Base-by-base conservation (phyloP, 805 yeast species). In the Candida hispaniensis region DNA sequence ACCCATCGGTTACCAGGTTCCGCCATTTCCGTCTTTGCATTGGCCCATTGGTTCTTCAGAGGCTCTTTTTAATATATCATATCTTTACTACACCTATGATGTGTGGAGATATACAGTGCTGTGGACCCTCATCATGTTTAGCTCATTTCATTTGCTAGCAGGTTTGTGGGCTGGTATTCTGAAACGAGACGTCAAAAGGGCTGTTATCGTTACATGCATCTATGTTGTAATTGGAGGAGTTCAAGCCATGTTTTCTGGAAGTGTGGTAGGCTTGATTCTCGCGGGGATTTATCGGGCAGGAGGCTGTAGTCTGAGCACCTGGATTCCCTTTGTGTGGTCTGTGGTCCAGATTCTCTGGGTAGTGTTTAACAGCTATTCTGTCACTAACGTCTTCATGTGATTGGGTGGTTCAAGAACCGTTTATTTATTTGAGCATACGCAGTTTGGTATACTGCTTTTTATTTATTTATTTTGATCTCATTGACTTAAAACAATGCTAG, bases 251-350 rank as follows among this genome's bases (percentile, higher is more conserved):
- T 57, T 73, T 2, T 60, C 76, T 1, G 97, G 96, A 0, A 72
- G 86, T 1, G 63, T 82, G 5, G 65, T 79, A 24, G 96, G 95
- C 0, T 61, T 85, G 8, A 51, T 91, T 44, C 52, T 80, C 11
- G 76, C 76, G 20, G 79, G 83, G 1, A 68, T 85, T 6, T 86
- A 86, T 58, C 63, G 67, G 38, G 74, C 93, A 0, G 94, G 94
- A 0, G 65, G 78, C 14, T 73, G 88, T 47, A 69, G 79, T 14
- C 81, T 91, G 93, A 77, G 93, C 8, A 81, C 96, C 0, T 88
- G 98, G 98, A 73, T 88, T 6, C 97, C 98, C 0, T 67, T 88
- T 45, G 69, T 79, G 38, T 81, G 86, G 73, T 93, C 75, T 0
- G 55, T 79, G 2, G 68, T 79, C 4, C 75, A 73, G 46, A 64